A percentile compares a stretch with the other conserved stretches of the same genome.
Conservation (phyloP, 2,329 filamentous ascomycete species). For the Cercospora sp. region DNA sequence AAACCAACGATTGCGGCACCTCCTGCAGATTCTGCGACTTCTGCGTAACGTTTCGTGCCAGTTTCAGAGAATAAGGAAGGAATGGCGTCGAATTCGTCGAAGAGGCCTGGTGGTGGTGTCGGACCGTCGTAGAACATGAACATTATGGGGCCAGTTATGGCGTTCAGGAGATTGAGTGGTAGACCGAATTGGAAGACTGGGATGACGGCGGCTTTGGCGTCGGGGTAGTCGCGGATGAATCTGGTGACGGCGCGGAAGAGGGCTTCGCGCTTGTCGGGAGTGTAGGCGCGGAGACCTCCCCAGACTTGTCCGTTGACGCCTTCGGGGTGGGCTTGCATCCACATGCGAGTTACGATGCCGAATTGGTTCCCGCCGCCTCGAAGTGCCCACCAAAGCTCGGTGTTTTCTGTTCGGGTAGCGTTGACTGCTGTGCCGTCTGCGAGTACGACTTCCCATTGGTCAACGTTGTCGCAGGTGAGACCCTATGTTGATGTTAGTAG, state of each 20-base stretch:
- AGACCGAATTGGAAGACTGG: conserved; percentile 25
- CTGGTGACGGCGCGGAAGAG: conserved; percentile 23
- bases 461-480: conserved; percentile 25
- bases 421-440: conserved; percentile 52
- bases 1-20: conserved; percentile 24
- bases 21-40: conserved; percentile 21
- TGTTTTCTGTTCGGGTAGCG: conserved; percentile 46
- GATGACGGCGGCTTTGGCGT: conserved; percentile 26
- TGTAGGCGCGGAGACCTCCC: conserved; percentile 27
- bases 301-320: conserved; percentile 27
- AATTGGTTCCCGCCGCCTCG: conserved; percentile 56
- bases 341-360: conserved; percentile 29
- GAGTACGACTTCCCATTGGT: conserved; percentile 51
- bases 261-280: conserved; percentile 18
- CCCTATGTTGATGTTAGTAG: conserved; percentile 10
- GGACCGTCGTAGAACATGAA: conserved; percentile 29
- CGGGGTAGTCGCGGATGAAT: conserved; percentile 24
- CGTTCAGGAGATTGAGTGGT: conserved; percentile 22
- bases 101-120: conserved; percentile 19
- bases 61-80: conserved; percentile 12
- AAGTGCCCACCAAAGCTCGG: conserved; percentile 55
- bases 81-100: conserved; percentile 25
- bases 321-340: conserved; percentile 27
- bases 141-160: conserved; percentile 24
- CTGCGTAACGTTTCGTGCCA: conserved; percentile 18